Base-by-base conservation (phyloP, 1,284 basidiomycete species). In the Schizopora paradoxa region DNA sequence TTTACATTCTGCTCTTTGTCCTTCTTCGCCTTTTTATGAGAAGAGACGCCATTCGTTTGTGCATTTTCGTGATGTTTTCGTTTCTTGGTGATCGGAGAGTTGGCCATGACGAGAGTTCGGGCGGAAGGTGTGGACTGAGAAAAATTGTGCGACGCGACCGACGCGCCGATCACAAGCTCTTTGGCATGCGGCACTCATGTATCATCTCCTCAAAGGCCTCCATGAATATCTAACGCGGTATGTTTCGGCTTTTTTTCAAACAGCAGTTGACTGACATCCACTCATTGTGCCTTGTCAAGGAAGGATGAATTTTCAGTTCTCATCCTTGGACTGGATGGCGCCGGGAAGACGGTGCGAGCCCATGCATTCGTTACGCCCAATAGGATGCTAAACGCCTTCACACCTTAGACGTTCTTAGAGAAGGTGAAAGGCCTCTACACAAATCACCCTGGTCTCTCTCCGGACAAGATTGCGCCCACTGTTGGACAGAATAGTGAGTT, bases 231-330 rank as follows among this genome's bases (percentile, higher is more conserved):
- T 95, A 25, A 95, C 90, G 14, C 81, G 87, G 73, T 92, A 69
- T 56, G 72, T 72, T 33, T 58, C 47, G 62, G 63, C 43, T 64
- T 56, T 22, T 59, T 68, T 5, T 1, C 26, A n/a, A 33, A 14
- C 18, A 7, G 21, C 6, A 18, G 19, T 22, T 1, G 6, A 32
- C n/a, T n/a, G 3, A 33, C 21, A 6, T 14, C 6, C 21, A 7
- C 32, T 29, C 13, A 44, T 2, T 29, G n/a, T 8, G 39, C 11
- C 10, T 22, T 42, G 31, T 38, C 19, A 54, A 86, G 85, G 54
- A 95, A 95, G 66, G 91, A 95, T 54, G 90, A 95, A 58, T 95
- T 93, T 63, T 91, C 87, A 8, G 82, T 96, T 23, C 87, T 95
- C 47, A 95, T 96, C 58, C 82, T 96, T 44, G 92, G 91, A 19